Conservation (phyloP, 257 asterid species). For the Solanum peruvianum region DNA sequence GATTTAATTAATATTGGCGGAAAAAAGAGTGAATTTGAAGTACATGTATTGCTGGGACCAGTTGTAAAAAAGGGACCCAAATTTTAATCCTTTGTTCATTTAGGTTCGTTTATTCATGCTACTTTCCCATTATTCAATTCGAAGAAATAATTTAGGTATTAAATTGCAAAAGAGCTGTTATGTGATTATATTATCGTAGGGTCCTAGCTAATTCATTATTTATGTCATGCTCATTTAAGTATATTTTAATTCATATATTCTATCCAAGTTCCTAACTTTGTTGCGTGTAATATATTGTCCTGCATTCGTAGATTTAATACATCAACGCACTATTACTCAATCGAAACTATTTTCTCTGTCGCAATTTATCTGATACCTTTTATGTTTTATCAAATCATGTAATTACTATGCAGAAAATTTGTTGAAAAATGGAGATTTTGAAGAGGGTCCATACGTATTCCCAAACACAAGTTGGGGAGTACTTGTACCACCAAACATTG, state of each 20-base stretch:
- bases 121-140: neutral
- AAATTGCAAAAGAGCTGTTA: neutral
- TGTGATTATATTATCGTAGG: neutral
- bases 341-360: neutral
- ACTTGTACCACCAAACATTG: slow-evolving; percentile 87
- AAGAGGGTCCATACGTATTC: slow-evolving; percentile 85
- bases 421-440: slow-evolving; percentile 76
- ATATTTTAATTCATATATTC: neutral
- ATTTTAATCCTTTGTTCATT: neutral
- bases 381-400: neutral
- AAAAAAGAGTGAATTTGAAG: neutral
- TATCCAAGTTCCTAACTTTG: neutral
- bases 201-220: neutral
- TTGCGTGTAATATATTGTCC: neutral
- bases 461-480: slow-evolving; percentile 94
- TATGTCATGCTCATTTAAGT: neutral
- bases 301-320: neutral
- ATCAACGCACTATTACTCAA: neutral
- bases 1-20: neutral
- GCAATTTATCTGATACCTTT: too few relatives aligned
- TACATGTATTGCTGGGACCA: slow-evolving; percentile 3
- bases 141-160: neutral
- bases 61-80: neutral
- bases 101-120: slow-evolving; percentile 5
- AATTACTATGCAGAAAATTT: slow-evolving; percentile 47